Conservation (phyloP, 2,329 filamentous ascomycete genomes). For the Fusarium solani-melongenae region DNA sequence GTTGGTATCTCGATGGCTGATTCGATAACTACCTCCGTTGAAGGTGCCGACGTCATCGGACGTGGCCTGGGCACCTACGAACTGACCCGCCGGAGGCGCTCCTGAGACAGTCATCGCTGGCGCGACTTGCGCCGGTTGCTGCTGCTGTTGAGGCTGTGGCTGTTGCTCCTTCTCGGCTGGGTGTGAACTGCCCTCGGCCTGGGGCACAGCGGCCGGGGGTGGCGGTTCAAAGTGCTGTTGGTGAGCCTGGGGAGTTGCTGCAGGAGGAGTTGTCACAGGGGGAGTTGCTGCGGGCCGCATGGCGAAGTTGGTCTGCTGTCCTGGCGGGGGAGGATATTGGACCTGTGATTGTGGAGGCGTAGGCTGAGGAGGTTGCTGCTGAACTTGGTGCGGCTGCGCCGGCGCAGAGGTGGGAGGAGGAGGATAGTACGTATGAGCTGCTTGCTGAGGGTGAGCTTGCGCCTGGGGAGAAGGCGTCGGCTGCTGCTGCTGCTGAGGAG, state of each 20-base stretch:
- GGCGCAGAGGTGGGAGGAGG: constrained; percentile 30
- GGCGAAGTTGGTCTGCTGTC: constrained; percentile 33
- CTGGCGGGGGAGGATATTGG: constrained; percentile 43
- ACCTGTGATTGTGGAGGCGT: constrained; percentile 34
- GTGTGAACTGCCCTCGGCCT: constrained; percentile 37
- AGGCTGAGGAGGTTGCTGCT: constrained; percentile 38
- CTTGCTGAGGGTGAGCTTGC: constrained; percentile 38
- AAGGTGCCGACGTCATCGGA: constrained; percentile 94
- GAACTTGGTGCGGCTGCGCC: constrained; percentile 31
- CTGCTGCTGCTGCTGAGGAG: constrained; percentile 36
- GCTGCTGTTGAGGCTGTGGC: constrained; percentile 23
- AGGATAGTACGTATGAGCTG: constrained; percentile 31
- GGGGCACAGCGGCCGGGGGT: constrained; percentile 34
- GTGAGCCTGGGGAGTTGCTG: constrained; percentile 34
- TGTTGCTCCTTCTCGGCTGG: constrained; percentile 47
- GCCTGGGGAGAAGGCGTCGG: constrained; percentile 40
- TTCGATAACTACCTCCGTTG: constrained; percentile 93
- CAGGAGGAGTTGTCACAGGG: constrained; percentile 41
- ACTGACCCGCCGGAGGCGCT: constrained; percentile 63
- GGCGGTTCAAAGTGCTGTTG: constrained; percentile 44
- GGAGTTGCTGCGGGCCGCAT: constrained; percentile 34
- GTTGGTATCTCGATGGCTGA: constrained; percentile 92
- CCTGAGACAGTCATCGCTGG: constrained; percentile 50
- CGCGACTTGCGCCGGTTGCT: constrained; percentile 39
- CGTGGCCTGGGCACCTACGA: constrained; percentile 69